A percentile compares a stretch with the other conserved stretches of the same genome.
phyloP scores from a whole-genome alignment of 2,329 filamentous ascomycete genomes.

The Knufia fluminis region DNA sequence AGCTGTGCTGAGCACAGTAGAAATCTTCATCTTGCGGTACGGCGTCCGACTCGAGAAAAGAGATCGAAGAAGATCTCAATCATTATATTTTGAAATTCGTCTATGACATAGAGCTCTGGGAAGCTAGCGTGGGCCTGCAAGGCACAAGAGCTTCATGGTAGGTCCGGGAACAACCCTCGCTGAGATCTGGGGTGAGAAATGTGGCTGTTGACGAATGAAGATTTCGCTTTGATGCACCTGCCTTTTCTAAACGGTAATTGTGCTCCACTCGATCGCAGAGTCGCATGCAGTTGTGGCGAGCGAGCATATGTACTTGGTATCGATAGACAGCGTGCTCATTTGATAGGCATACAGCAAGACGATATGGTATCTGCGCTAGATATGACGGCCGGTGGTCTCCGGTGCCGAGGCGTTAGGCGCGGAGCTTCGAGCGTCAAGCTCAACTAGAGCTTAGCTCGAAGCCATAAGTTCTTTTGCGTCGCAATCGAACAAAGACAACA shows the following conservation, averaged over 20 bases:
- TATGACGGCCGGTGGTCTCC: slow-evolving; percentile 1
- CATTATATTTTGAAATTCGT: not conserved
- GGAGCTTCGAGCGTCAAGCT: not conserved
- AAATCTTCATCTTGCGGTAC: not conserved
- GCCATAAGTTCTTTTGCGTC: no score
- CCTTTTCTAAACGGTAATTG: not conserved
- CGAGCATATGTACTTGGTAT: not conserved
- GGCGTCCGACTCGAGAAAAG: not conserved
- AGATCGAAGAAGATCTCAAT: not conserved
- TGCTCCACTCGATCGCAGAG: not conserved
- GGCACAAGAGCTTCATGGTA: slow-evolving; percentile 1
- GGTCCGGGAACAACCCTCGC: not conserved
- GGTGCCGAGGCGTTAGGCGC: not conserved
- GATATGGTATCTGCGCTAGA: not conserved
- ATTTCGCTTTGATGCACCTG: not conserved
- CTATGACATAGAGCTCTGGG: not conserved
- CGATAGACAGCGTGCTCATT: not conserved
- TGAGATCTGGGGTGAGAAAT: not conserved
- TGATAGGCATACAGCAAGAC: not conserved
- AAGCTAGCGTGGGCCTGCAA: not conserved
- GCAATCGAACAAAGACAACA: no score
- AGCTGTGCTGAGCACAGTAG: slow-evolving; percentile 1
- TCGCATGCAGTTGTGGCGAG: not conserved
- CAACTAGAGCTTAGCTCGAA: not conserved
- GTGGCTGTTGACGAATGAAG: not conserved